Conservation (phyloP, 495 filamentous ascomycete genomes). For the Penicillium dipodomyicola region DNA sequence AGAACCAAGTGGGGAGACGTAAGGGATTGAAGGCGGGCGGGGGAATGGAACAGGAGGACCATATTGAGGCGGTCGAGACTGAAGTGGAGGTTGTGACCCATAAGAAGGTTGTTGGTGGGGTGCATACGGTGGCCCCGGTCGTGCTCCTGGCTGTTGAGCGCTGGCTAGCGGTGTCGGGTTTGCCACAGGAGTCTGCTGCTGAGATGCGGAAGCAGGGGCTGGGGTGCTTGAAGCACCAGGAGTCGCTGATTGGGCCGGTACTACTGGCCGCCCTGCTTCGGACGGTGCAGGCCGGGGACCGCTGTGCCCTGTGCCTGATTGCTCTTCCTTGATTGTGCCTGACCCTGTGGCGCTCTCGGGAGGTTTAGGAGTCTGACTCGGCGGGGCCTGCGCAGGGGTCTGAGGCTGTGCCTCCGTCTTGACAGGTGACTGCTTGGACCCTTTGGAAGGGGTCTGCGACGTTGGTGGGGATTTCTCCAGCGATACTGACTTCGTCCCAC, state of each 20-base stretch:
- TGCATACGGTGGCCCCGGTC: conserved; percentile 31
- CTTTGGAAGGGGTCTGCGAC: conserved; percentile 22
- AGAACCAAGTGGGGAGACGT: conserved; percentile 33
- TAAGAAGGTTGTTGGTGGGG: conserved; percentile 35
- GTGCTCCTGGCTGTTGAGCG: conserved; percentile 24
- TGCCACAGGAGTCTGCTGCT: conserved; percentile 26
- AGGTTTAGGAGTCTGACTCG: conserved; percentile 1
- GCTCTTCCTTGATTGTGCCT: conserved; percentile 38
- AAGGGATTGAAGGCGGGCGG: conserved; percentile 30
- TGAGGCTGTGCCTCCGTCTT: conserved; percentile 21
- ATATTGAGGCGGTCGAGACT: conserved; percentile 41
- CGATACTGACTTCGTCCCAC: conserved; percentile 29
- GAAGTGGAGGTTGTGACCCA: conserved; percentile 36
- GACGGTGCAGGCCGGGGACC: conserved; percentile 17
- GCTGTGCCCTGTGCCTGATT: conserved; percentile 12
- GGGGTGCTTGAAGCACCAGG: conserved; percentile 27
- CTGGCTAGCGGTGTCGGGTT: conserved; percentile 19
- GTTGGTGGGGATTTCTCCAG: conserved; percentile 33
- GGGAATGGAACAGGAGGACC: conserved; percentile 38
- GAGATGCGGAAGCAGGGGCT: conserved; percentile 17
- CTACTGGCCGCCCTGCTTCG: conserved; percentile 19
- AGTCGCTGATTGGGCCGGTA: conserved; percentile 18
- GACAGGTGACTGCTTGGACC: conserved; percentile 29
- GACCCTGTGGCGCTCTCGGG: conserved; percentile 18
- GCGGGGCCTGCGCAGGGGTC: conserved; percentile 19